Evolutionary conservation across 805 yeast species (phyloP).

Genomic region (Komagataella populi): DNA sequence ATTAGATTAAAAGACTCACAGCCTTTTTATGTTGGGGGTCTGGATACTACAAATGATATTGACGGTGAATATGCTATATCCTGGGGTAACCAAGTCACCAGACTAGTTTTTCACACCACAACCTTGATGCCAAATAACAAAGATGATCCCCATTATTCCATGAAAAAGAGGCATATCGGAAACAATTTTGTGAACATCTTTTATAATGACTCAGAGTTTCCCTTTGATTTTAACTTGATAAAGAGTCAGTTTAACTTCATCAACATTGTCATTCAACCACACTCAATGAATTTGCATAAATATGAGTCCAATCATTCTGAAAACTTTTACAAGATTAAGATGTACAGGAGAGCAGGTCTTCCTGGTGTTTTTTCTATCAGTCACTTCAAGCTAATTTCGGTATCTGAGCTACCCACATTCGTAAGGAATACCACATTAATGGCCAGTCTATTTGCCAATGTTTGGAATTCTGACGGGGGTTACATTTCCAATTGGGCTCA

Average conservation of each 20-base stretch:
- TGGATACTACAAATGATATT: conserved; percentile 51
- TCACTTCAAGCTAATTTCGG: conserved; percentile 59
- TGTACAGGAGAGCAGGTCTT: conserved; percentile 51
- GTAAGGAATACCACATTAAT: conserved; percentile 54
- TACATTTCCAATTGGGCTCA: conserved; percentile 56
- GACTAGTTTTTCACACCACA: conserved; percentile 65
- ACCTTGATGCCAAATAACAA: conserved; percentile 61
- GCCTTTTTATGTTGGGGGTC: conserved; percentile 58
- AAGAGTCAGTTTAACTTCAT: conserved; percentile 74
- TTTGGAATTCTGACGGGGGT: conserved; percentile 53
- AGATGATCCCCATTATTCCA: conserved; percentile 27
- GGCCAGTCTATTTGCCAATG: conserved; percentile 60
- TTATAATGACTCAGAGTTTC: conserved; percentile 61
- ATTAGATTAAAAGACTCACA: conserved; percentile 42
- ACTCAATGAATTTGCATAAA: neutral
- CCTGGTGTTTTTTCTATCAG: conserved; percentile 69
- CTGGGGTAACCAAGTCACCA: conserved; percentile 61
- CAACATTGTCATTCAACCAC: conserved; percentile 64
- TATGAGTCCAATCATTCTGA: conserved; percentile 4
- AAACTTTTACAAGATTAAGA: conserved; percentile 46
- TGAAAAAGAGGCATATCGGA: conserved; percentile 78
- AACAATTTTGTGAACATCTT: conserved; percentile 72
- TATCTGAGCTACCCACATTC: conserved; percentile 42
- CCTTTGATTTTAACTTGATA: conserved; percentile 58
- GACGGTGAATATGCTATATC: conserved; percentile 70